Percentiles rank a stretch among this genome's conserved stretches.
Evolutionary conservation across 1,139 yeast genomes (phyloP).

Genomic region (Saccharomyces uvarum): DNA sequence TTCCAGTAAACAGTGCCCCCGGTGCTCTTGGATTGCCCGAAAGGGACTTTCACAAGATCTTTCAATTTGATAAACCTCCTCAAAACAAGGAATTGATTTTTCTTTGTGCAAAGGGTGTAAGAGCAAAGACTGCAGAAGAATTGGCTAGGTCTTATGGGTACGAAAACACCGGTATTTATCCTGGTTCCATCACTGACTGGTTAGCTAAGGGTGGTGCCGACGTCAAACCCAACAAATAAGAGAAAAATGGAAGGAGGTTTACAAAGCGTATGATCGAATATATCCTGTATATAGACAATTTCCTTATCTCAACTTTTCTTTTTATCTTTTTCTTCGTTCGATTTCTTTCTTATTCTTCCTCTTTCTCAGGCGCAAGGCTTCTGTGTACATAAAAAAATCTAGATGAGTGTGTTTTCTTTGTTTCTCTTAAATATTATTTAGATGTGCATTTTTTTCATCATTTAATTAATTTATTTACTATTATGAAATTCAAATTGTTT

Average conservation of each 20-base stretch:
- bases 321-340: background rate
- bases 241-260: background rate
- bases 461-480: slow-evolving; percentile 15
- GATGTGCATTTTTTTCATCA: background rate
- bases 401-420: background rate
- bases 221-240: slow-evolving; percentile 10
- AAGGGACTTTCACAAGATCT: slow-evolving; percentile 72
- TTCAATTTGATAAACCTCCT: slow-evolving; percentile 79
- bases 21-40: slow-evolving; percentile 80
- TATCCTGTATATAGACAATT: background rate
- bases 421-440: background rate
- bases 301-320: background rate
- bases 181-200: slow-evolving; percentile 89
- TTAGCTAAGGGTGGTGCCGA: slow-evolving; percentile 30
- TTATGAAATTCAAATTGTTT: slow-evolving; percentile 59
- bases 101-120: slow-evolving; percentile 88
- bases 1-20: slow-evolving; percentile 86
- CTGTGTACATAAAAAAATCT: background rate
- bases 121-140: slow-evolving; percentile 87
- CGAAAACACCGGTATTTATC: slow-evolving; percentile 64
- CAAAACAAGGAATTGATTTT: slow-evolving; percentile 68
- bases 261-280: background rate
- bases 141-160: slow-evolving; percentile 88
- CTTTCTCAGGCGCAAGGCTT: too few species aligned
- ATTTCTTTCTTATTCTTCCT: background rate